phyloP scores from a whole-genome alignment of 768 basidiomycete genomes.

The Sarcomyxa edulis region DNA sequence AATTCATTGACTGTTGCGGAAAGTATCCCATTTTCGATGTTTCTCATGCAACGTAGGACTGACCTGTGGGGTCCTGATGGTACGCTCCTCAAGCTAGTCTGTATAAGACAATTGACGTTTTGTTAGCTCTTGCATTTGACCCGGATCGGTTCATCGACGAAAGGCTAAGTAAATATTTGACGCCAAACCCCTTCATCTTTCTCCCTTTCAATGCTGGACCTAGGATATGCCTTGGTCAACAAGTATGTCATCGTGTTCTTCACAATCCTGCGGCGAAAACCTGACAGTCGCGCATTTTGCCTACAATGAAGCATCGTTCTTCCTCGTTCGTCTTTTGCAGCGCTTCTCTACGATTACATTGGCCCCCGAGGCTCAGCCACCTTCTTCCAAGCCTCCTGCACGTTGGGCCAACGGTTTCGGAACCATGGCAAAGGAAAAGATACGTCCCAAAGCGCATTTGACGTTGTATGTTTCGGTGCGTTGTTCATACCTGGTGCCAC shows the following conservation, averaged over 20 bases:
- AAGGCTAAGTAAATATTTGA: constrained; percentile 48
- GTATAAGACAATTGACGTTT: neutral
- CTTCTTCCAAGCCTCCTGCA: constrained; percentile 34
- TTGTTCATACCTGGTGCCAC: no score
- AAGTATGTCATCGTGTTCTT: constrained; percentile 21
- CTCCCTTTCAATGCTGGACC: constrained; percentile 50
- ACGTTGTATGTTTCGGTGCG: constrained; percentile 47
- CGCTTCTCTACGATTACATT: constrained; percentile 41
- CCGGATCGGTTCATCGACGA: constrained; percentile 67
- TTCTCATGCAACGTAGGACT: constrained; percentile 55
- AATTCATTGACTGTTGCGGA: neutral
- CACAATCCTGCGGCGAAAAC: neutral
- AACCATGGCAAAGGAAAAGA: constrained; percentile 39
- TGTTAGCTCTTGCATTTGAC: constrained; percentile 52
- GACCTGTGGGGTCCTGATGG: constrained; percentile 70
- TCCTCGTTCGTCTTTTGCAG: constrained; percentile 57
- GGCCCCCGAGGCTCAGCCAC: constrained; percentile 38
- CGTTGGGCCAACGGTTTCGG: constrained; percentile 35
- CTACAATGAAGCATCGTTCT: constrained; percentile 60
- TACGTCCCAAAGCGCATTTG: constrained; percentile 41
- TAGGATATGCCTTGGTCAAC: constrained; percentile 47
- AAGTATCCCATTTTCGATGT: constrained; percentile 42
- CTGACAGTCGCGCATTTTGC: constrained; percentile 40
- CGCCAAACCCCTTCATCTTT: constrained; percentile 53
- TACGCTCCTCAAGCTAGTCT: constrained; percentile 15